phyloP scores from a whole-genome alignment of 495 filamentous ascomycete genomes.

The Jackrogersella minutella region DNA sequence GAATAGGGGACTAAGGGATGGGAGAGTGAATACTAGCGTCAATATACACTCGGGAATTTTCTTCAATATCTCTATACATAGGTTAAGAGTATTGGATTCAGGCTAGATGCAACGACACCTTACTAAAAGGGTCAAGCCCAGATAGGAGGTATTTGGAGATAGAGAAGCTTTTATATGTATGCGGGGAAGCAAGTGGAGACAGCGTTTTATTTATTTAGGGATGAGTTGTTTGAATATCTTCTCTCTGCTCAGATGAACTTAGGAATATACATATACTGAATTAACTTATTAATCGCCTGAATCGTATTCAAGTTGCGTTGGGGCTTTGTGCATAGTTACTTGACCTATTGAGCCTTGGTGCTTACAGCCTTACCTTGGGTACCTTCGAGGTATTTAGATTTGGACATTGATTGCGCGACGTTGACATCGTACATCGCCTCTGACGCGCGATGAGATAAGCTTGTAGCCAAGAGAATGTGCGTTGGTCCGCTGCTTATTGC shows the following conservation, averaged over 20 bases:
- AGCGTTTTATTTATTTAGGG: neutral
- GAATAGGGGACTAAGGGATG: too few relatives aligned
- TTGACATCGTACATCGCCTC: neutral
- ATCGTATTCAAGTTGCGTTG: neutral
- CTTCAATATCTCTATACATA: too few relatives aligned
- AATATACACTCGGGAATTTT: too few relatives aligned
- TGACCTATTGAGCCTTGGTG: neutral
- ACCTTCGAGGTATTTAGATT: neutral
- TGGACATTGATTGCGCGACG: neutral
- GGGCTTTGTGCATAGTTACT: neutral
- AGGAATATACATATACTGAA: neutral
- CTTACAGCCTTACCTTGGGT: too few relatives aligned
- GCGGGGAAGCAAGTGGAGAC: slow-evolving; percentile 4
- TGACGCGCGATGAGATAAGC: too few relatives aligned
- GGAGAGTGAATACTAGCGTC: too few relatives aligned
- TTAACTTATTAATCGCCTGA: neutral
- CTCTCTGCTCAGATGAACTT: neutral
- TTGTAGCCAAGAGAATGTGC: neutral
- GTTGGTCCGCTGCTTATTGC: neutral
- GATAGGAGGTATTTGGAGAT: neutral
- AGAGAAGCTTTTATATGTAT: slow-evolving; percentile 1
- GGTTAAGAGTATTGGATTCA: too few relatives aligned
- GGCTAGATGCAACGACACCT: neutral
- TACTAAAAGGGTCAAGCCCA: neutral
- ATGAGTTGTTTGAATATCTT: neutral